These are phyloP conservation scores for Candida patagonica DNA, from an alignment of 805 yeast species.

Conservation along the genomic window DNA sequence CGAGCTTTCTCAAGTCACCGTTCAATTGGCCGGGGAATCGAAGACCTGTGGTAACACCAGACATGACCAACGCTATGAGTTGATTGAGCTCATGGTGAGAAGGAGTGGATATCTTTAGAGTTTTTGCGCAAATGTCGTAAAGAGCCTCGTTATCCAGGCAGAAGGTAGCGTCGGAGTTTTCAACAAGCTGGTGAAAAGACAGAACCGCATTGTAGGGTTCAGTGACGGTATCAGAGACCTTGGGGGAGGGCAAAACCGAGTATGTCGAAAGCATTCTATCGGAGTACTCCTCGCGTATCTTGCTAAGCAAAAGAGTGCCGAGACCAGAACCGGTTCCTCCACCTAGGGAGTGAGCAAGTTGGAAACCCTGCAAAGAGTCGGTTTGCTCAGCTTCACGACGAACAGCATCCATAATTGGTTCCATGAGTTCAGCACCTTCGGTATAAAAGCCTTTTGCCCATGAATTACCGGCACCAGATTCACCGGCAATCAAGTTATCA, in stretches of 20 bases:
- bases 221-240: conserved; percentile 85
- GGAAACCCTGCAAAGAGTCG: conserved; percentile 93
- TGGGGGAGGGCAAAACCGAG: conserved; percentile 92
- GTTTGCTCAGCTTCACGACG: conserved; percentile 93
- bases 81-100: conserved; percentile 71
- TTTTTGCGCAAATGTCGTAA: conserved; percentile 80
- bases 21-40: conserved; percentile 95
- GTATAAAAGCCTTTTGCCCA: conserved; percentile 98
- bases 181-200: conserved; percentile 87
- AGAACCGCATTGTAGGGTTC: conserved; percentile 94
- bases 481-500: conserved; percentile 83
- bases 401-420: conserved; percentile 81
- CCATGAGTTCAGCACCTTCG: conserved; percentile 93
- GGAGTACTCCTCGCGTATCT: conserved; percentile 86
- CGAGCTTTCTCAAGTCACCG: conserved; percentile 86
- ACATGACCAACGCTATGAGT: conserved; percentile 85
- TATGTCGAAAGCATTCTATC: conserved; percentile 97
- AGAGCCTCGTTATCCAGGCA: conserved; percentile 94
- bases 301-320: conserved; percentile 83
- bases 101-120: conserved; percentile 73
- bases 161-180: conserved; percentile 86
- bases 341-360: conserved; percentile 72
- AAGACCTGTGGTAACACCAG: conserved; percentile 90
- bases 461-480: conserved; percentile 90
- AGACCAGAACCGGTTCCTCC: conserved; percentile 98